phyloP scores from a whole-genome alignment of 495 filamentous ascomycete genomes.

The Neurospora sublineolata region DNA sequence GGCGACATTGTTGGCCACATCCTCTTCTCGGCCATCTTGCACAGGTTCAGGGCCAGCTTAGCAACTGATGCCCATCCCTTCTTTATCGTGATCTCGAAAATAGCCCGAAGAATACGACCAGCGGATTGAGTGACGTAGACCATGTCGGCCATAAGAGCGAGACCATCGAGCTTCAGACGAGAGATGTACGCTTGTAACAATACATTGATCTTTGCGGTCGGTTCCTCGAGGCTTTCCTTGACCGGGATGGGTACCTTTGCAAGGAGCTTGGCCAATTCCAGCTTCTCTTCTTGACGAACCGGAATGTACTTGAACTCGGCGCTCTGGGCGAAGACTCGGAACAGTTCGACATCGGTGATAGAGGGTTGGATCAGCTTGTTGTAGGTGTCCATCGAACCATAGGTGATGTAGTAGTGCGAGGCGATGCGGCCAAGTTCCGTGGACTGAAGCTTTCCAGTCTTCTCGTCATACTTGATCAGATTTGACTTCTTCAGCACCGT shows the following conservation, averaged over 20 bases:
- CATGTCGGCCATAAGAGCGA: conserved; percentile 96
- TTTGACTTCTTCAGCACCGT: conserved; percentile 75
- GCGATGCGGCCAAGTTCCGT: conserved; percentile 93
- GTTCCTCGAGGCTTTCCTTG: conserved; percentile 94
- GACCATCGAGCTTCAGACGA: conserved; percentile 80
- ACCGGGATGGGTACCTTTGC: conserved; percentile 87
- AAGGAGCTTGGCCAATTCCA: conserved; percentile 87
- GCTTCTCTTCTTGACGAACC: conserved; percentile 92
- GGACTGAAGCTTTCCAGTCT: conserved; percentile 74
- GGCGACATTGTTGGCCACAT: conserved; percentile 99
- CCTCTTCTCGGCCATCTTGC: conserved; percentile 97
- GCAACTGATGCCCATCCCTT: conserved; percentile 94
- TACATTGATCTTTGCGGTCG: conserved; percentile 98
- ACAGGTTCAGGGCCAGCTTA: conserved; percentile 84
- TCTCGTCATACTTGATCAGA: conserved; percentile 90
- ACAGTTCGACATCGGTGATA: conserved; percentile 84
- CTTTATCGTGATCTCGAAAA: conserved; percentile 93
- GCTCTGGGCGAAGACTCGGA: conserved; percentile 94
- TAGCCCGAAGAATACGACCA: conserved; percentile 85
- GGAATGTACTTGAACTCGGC: conserved; percentile 99
- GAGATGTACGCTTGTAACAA: conserved; percentile 95
- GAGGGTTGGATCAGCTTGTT: conserved; percentile 90
- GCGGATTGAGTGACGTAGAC: conserved; percentile 98
- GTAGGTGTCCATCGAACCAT: conserved; percentile 93
- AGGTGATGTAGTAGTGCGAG: conserved; percentile 96